Percentiles rank a stretch among this genome's conserved stretches.
These are phyloP conservation scores for Hypoxylon lienhwacheense DNA, from an alignment of 495 filamentous ascomycete genomes.

Conservation along the genomic window DNA sequence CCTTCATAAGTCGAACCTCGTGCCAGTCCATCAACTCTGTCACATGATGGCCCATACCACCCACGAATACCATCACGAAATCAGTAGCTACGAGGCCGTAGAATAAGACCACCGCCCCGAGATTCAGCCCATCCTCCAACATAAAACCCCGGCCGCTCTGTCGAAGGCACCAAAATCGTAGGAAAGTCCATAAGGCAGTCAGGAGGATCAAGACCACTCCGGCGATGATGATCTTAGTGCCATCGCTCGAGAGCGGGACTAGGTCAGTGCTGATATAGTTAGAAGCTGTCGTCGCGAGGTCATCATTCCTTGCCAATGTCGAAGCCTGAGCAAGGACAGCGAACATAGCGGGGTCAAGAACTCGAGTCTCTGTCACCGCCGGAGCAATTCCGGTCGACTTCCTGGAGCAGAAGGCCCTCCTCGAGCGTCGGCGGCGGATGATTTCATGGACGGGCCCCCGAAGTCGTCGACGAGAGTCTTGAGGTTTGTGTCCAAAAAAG, in stretches of 20 bases:
- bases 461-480: neutral
- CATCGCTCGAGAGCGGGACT: constrained; percentile 21
- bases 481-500: neutral
- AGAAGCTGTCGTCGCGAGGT: neutral
- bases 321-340: constrained; percentile 14
- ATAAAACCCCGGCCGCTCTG: constrained; percentile 17
- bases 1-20: constrained; percentile 26
- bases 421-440: constrained; percentile 2
- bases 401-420: constrained; percentile 11
- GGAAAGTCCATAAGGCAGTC: constrained; percentile 24
- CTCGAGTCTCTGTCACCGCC: constrained; percentile 6
- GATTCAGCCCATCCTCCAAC: constrained; percentile 23
- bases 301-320: constrained; percentile 6
- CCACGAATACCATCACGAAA: constrained; percentile 23
- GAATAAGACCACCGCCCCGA: constrained; percentile 24
- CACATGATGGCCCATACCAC: constrained; percentile 25
- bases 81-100: constrained; percentile 19
- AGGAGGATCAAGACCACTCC: constrained; percentile 15
- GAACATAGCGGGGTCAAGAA: constrained; percentile 21
- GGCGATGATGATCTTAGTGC: constrained; percentile 18
- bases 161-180: constrained; percentile 27
- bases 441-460: constrained; percentile 9
- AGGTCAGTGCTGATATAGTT: constrained; percentile 17
- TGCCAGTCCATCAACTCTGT: constrained; percentile 25
- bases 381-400: constrained; percentile 6